Conservation (phyloP, 2,329 filamentous ascomycete genomes). For the Penicillium sumatraense region DNA sequence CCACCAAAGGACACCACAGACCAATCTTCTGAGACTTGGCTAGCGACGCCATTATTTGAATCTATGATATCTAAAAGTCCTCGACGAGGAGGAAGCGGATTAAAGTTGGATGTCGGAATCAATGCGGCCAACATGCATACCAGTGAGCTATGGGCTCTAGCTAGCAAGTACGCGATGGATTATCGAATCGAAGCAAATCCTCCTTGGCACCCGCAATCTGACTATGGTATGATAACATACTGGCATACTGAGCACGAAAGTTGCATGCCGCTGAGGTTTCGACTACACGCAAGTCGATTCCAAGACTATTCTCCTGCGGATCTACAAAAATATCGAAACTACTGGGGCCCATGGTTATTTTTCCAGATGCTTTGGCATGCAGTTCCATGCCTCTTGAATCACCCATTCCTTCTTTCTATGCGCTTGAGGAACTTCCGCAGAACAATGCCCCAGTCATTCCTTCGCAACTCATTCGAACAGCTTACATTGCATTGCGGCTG, state of each 20-base stretch:
- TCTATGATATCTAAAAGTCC: slow-evolving; percentile 1
- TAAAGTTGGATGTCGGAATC: slow-evolving; percentile 39
- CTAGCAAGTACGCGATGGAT: slow-evolving; percentile 48
- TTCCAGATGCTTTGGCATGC: slow-evolving; percentile 54
- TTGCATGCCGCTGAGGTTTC: slow-evolving; percentile 51
- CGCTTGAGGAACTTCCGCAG: slow-evolving; percentile 52
- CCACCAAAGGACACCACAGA: slow-evolving; percentile 10
- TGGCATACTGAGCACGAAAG: slow-evolving; percentile 55
- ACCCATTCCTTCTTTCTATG: slow-evolving; percentile 54
- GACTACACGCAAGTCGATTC: slow-evolving; percentile 52
- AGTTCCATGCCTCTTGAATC: slow-evolving; percentile 54
- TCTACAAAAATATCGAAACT: slow-evolving; percentile 47
- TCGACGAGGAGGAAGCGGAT: slow-evolving; percentile 4
- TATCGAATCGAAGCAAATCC: slow-evolving; percentile 44
- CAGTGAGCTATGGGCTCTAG: slow-evolving; percentile 52
- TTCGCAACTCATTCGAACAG: slow-evolving; percentile 55
- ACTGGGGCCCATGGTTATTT: slow-evolving; percentile 56
- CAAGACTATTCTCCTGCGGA: slow-evolving; percentile 41
- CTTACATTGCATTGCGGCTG: slow-evolving; percentile 53
- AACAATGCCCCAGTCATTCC: slow-evolving; percentile 55
- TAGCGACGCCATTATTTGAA: slow-evolving; percentile 4
- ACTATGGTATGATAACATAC: slow-evolving; percentile 52
- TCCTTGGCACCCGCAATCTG: slow-evolving; percentile 52
- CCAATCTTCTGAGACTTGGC: not conserved
- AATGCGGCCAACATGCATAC: slow-evolving; percentile 46